phyloP scores from a whole-genome alignment of 352 stramenopile species.

The Hyaloperonospora brassicae region DNA sequence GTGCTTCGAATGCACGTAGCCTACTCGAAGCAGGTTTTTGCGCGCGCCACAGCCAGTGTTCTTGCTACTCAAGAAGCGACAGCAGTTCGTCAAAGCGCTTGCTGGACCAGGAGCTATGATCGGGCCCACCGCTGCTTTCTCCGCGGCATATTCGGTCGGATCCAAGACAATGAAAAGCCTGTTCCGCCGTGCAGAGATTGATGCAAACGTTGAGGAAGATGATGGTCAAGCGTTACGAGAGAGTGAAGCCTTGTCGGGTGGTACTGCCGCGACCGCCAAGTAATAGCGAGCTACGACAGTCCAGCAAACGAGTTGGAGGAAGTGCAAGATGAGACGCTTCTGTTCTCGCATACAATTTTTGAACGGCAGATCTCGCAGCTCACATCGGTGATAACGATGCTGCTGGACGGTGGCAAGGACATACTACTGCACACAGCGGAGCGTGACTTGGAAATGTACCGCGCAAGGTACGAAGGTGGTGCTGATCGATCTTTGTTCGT shows the following conservation, averaged over 20 bases:
- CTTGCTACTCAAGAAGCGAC: constrained; percentile 59
- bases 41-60: constrained; percentile 47
- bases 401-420: constrained; percentile 27
- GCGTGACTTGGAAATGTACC: constrained; percentile 33
- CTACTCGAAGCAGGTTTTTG: constrained; percentile 41
- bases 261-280: constrained; percentile 6
- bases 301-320: constrained; percentile 8
- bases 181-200: constrained; percentile 33
- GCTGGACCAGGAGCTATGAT: constrained; percentile 62
- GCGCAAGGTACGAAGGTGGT: constrained; percentile 15
- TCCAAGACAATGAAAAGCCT: constrained; percentile 68
- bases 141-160: constrained; percentile 62
- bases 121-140: constrained; percentile 55
- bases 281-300: not conserved
- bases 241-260: constrained; percentile 14
- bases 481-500: not conserved
- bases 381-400: constrained; percentile 22
- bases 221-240: not conserved
- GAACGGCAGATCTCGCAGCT: constrained; percentile 49
- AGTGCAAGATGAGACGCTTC: constrained; percentile 27
- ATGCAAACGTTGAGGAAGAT: constrained; percentile 12
- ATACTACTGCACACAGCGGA: constrained; percentile 19
- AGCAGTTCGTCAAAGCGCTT: constrained; percentile 58
- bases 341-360: constrained; percentile 72
- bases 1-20: constrained; percentile 58